phyloP scores from a whole-genome alignment of 495 filamentous ascomycete species.

The Neurospora tetrasperma region DNA sequence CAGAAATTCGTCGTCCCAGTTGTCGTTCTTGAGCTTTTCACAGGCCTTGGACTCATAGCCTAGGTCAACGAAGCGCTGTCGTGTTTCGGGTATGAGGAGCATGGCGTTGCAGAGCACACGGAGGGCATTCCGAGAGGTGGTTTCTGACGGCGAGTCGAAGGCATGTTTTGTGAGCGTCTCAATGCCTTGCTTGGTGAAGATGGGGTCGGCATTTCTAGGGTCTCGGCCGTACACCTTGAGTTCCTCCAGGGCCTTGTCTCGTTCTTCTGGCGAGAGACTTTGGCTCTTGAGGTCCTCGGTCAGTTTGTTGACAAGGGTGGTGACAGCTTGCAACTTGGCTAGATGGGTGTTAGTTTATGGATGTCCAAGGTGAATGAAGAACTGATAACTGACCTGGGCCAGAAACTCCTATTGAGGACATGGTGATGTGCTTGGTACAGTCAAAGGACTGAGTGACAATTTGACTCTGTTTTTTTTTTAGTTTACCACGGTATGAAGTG shows the following conservation, averaged over 20 bases:
- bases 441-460: not conserved
- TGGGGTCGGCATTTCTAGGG: constrained; percentile 59
- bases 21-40: constrained; percentile 63
- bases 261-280: constrained; percentile 51
- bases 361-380: not conserved
- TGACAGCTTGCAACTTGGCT: constrained; percentile 60
- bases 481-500: not conserved
- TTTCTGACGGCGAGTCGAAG: constrained; percentile 48
- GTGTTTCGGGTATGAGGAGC: constrained; percentile 56
- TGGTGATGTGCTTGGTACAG: not conserved
- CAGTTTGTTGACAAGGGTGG: constrained; percentile 46
- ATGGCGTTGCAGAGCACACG: constrained; percentile 83
- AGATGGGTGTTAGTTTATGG: not conserved
- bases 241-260: constrained; percentile 52
- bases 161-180: constrained; percentile 60
- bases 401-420: not conserved
- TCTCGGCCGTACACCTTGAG: constrained; percentile 72
- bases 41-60: constrained; percentile 62
- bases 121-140: constrained; percentile 65
- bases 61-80: constrained; percentile 75
- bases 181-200: constrained; percentile 77
- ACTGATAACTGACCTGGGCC: not conserved
- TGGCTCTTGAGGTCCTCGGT: constrained; percentile 46
- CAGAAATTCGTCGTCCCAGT: constrained; percentile 80
- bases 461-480: not conserved